phyloP scores from a whole-genome alignment of 208 protist genomes.

The Willaertia magna region DNA sequence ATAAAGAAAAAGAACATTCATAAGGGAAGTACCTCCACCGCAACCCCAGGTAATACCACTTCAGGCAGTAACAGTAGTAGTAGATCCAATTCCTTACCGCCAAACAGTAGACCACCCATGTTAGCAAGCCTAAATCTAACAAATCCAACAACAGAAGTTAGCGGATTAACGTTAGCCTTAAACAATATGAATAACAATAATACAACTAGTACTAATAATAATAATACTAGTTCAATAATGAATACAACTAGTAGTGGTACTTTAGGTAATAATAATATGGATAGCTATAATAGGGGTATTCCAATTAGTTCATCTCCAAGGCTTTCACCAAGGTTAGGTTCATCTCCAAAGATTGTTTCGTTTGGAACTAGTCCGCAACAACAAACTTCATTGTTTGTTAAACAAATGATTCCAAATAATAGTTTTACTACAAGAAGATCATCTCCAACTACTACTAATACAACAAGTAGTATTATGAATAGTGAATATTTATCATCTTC shows the following conservation, averaged over 20 bases:
- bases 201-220: too few species aligned
- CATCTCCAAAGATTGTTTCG: neutral
- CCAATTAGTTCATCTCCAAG: neutral
- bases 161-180: too few species aligned
- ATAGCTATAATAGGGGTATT: too few species aligned
- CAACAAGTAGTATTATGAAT: neutral
- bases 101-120: neutral
- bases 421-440: too few species aligned
- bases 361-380: neutral
- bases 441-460: neutral
- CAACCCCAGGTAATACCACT: too few species aligned
- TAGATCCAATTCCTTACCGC: neutral
- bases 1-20: neutral
- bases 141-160: neutral
- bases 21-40: neutral
- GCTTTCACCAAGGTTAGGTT: neutral
- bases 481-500: neutral
- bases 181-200: too few species aligned
- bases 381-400: too few species aligned
- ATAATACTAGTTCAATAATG: neutral
- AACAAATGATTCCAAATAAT: too few species aligned
- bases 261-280: too few species aligned
- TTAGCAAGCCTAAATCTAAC: too few species aligned
- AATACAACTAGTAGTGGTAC: neutral
- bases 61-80: neutral